These are phyloP conservation scores for Orbilia blumenaviensis DNA, from an alignment of 2,329 filamentous ascomycete genomes.

Conservation along the genomic window DNA sequence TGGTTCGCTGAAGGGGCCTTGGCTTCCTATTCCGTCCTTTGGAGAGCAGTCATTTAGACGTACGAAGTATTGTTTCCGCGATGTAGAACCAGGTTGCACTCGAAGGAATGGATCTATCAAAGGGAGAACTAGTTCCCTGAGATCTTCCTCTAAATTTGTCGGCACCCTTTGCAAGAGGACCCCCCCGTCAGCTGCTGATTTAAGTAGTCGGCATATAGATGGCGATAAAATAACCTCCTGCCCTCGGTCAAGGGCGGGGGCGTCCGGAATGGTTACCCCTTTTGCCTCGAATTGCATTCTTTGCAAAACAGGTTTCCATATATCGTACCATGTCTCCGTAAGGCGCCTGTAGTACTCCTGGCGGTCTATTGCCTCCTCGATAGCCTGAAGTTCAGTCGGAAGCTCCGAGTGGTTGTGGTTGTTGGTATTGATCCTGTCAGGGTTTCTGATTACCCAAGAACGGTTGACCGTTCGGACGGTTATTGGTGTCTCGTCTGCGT, in stretches of 20 bases:
- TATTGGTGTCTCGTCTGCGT: background rate
- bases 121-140: background rate
- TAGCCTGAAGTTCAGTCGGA: background rate
- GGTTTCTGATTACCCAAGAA: background rate
- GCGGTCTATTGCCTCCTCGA: background rate
- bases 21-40: conserved; percentile 10
- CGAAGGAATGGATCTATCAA: background rate
- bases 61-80: background rate
- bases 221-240: background rate
- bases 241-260: background rate
- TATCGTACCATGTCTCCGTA: background rate
- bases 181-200: background rate
- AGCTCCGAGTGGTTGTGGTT: background rate
- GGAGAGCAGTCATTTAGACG: conserved; percentile 26
- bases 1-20: conserved; percentile 1
- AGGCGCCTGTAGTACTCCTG: background rate
- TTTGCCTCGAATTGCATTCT: conserved; percentile 7
- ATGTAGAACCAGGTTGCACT: background rate
- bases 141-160: conserved; percentile 2
- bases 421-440: background rate
- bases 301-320: conserved; percentile 15
- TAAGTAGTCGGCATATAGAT: conserved; percentile 2
- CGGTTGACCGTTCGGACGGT: background rate
- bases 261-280: background rate
- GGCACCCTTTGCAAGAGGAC: background rate